phyloP scores from a whole-genome alignment of 768 basidiomycete species.

The Lyophyllum decastes region DNA sequence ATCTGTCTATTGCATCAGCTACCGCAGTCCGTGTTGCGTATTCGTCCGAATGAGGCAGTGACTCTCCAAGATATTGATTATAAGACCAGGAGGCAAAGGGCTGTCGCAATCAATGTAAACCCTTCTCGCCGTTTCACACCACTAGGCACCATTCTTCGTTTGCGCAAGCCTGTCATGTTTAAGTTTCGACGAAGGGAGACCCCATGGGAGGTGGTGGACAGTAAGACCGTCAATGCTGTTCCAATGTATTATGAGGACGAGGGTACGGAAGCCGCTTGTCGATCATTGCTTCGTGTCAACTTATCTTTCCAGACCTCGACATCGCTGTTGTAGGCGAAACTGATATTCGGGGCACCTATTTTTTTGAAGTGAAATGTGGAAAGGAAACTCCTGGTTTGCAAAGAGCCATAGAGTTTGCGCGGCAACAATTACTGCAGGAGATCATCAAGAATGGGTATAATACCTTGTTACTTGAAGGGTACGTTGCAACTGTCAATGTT shows the following conservation, averaged over 20 bases:
- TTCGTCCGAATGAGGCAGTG: conserved; percentile 15
- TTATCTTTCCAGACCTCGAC: conserved; percentile 50
- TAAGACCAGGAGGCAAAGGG: conserved; percentile 13
- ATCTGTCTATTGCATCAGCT: conserved; percentile 1
- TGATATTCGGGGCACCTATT: conserved; percentile 61
- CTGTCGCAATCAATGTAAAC: conserved; percentile 8
- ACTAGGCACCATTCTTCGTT: neutral
- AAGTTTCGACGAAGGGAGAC: conserved; percentile 56
- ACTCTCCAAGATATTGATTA: conserved; percentile 3
- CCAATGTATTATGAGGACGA: conserved; percentile 63
- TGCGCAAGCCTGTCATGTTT: conserved; percentile 33
- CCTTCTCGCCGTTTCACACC: neutral
- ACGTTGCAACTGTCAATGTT: conserved; percentile 6
- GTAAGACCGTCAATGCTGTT: conserved; percentile 63
- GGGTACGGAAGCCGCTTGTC: conserved; percentile 36
- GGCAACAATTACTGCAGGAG: conserved; percentile 61
- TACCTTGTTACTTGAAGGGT: conserved; percentile 70
- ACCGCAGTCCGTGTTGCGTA: conserved; percentile 20
- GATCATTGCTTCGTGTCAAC: neutral
- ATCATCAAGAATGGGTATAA: conserved; percentile 60
- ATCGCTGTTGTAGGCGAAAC: conserved; percentile 52
- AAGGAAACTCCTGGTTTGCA: conserved; percentile 47
- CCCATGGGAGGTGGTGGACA: conserved; percentile 81
- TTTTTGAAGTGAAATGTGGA: conserved; percentile 55
- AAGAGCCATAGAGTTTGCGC: conserved; percentile 61